Base-by-base conservation (phyloP, 805 yeast species). In the Schizosaccharomyces osmophilus region DNA sequence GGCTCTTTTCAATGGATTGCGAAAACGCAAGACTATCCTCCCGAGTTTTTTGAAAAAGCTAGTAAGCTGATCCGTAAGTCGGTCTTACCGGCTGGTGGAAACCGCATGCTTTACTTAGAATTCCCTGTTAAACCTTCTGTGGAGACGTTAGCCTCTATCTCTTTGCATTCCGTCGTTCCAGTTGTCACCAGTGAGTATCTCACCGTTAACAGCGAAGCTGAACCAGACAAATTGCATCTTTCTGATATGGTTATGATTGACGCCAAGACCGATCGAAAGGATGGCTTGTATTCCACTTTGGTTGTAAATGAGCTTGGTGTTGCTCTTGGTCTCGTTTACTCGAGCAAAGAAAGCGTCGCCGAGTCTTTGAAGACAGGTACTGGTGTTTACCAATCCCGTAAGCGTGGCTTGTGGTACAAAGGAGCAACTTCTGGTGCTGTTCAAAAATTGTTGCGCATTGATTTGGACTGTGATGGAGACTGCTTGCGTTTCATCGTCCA, bases 351-450 rank as follows among this genome's bases (percentile, higher is more conserved):
- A 66, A 86, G 95, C 42, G 81, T 93, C 67, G 73, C 78, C 55
- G 89, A 85, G 67, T 93, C 97, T 13, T 79, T 93, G 66, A 80
- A 80, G 63, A 83, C 86, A 26, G 78, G 80, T 60, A 81, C 86
- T 9, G 98, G 98, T 63, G 95, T 93, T 1, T 93, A 93, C 73
- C 96, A 85, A 72, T 87, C 96, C 8, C 83, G 98, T 67, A 75
- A 78, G 62, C 82, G 87, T 64, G 97, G 95, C 55, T 77, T 93
- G 63, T 93, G 98, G 98, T 85, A 83, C 71, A 93, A 93, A 72
- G 98, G 98, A 39, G 84, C 84, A 62, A 86, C 96, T 1, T 85
- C 95, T n/a, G 98, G 98, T 24, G 95, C 95, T 61, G 86, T 94
- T 1, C 98, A 93, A 73, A 77, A 77, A 66, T 76, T 93, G 59